Evolutionary conservation across 306 rosid species (phyloP).

Genomic region (Acacia crassicarpa): DNA sequence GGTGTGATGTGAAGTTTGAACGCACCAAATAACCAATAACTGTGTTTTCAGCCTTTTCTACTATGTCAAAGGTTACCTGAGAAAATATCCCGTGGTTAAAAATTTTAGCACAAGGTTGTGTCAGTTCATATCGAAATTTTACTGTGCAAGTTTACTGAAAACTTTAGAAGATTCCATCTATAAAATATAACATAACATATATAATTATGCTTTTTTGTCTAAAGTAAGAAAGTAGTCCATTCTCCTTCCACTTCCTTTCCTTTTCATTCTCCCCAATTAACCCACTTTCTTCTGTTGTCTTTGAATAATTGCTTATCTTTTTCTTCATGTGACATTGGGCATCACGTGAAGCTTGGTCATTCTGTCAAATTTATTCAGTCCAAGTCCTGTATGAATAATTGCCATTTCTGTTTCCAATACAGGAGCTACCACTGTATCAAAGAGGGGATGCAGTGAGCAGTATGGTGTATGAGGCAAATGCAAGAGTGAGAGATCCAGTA

Average conservation of each 20-base stretch:
- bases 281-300: neutral
- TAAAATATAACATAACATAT: neutral
- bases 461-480: slow-evolving; percentile 90
- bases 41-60: neutral
- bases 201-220: neutral
- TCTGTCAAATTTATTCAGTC: neutral
- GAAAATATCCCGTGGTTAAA: neutral
- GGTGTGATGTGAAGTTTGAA: slow-evolving; percentile 5
- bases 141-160: neutral
- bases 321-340: neutral
- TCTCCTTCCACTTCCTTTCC: neutral
- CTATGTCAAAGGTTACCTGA: neutral
- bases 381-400: neutral
- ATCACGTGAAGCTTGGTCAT: neutral
- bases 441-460: slow-evolving; percentile 89
- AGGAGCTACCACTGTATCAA: slow-evolving; percentile 78
- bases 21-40: neutral
- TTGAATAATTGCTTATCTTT: neutral
- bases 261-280: neutral
- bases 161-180: neutral
- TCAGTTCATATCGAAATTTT: neutral
- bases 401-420: neutral
- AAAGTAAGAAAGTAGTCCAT: neutral
- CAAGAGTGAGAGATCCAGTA: slow-evolving; percentile 84
- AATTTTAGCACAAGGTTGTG: neutral